Conservation (phyloP, 805 yeast species). For the Wickerhamiella spandovensis region DNA sequence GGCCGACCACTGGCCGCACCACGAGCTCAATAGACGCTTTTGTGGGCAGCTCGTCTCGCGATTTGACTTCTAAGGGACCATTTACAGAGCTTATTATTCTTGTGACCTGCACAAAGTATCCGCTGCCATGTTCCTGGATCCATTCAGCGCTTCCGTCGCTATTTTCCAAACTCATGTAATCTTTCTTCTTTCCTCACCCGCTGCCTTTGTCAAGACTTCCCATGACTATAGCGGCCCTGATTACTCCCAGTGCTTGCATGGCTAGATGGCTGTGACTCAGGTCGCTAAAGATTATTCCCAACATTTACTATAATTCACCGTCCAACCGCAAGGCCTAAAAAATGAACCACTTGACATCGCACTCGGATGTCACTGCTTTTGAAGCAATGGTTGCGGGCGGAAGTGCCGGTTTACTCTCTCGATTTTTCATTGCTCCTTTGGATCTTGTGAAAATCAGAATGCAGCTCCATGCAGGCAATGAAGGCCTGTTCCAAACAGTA, state of each 20-base stretch:
- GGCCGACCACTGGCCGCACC: conserved; percentile 67
- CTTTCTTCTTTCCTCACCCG: background rate
- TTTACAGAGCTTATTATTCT: conserved; percentile 51
- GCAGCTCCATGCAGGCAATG: conserved; percentile 37
- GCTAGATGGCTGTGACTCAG: too few relatives aligned
- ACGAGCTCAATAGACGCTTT: conserved; percentile 63
- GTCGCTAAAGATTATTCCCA: too few relatives aligned
- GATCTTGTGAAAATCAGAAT: conserved; percentile 67
- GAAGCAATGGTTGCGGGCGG: conserved; percentile 61
- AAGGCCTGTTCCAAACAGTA: conserved; percentile 22
- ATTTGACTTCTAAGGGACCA: conserved; percentile 81
- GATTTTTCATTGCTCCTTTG: conserved; percentile 60
- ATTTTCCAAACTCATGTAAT: conserved; percentile 28
- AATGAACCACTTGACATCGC: conserved; percentile 21
- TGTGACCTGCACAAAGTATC: conserved; percentile 3
- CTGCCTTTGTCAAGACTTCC: too few relatives aligned
- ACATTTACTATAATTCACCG: too few relatives aligned
- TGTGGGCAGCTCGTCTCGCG: conserved; percentile 74
- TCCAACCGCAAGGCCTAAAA: background rate
- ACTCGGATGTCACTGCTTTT: conserved; percentile 37
- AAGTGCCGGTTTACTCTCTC: conserved; percentile 48
- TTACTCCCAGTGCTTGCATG: too few relatives aligned
- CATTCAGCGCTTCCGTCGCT: conserved; percentile 75
- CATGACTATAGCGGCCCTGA: too few relatives aligned
- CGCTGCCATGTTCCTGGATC: conserved; percentile 24